Percentiles rank a stretch among this genome's conserved stretches.
These are phyloP conservation scores for Stephania japonica DNA, from an alignment of 164 flowering plant genomes.

Conservation along the genomic window DNA sequence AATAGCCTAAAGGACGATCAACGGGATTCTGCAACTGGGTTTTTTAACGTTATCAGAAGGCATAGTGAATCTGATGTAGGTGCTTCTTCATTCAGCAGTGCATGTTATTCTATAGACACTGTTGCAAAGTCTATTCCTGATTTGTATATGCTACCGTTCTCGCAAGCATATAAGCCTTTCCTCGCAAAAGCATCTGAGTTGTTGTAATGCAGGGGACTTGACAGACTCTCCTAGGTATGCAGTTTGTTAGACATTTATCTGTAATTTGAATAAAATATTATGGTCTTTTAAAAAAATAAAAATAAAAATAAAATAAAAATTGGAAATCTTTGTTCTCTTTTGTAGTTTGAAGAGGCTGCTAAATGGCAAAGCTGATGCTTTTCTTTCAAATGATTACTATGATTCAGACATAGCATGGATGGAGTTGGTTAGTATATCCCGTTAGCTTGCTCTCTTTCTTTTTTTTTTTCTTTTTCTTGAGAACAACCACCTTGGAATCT, in stretches of 20 bases:
- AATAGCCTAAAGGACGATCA: slow-evolving; percentile 44
- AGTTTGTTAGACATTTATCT: neutral
- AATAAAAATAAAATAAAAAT: too few relatives aligned
- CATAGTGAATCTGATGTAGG: slow-evolving; percentile 43
- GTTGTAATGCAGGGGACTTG: slow-evolving; percentile 74
- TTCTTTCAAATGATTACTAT: slow-evolving; percentile 88
- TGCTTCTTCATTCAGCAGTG: slow-evolving; percentile 15
- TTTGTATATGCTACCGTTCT: slow-evolving; percentile 62
- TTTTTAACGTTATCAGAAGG: slow-evolving; percentile 74
- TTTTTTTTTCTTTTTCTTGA: too few relatives aligned
- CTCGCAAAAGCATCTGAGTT: slow-evolving; percentile 66
- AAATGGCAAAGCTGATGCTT: slow-evolving; percentile 79
- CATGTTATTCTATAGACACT: slow-evolving; percentile 12
- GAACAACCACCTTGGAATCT: too few relatives aligned
- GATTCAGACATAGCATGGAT: slow-evolving; percentile 98
- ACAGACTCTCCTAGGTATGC: slow-evolving; percentile 65
- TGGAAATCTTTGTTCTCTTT: slow-evolving; percentile 11
- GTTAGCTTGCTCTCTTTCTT: neutral
- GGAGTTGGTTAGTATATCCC: slow-evolving; percentile 67
- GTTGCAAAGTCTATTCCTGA: slow-evolving; percentile 27
- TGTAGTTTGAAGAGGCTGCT: slow-evolving; percentile 82
- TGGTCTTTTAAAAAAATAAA: too few relatives aligned
- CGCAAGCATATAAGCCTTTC: slow-evolving; percentile 47
- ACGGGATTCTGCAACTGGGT: slow-evolving; percentile 57
- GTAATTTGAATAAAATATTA: neutral